Evolutionary conservation across 2,329 filamentous ascomycete genomes (phyloP).

Genomic region (Zasmidium cellare): DNA sequence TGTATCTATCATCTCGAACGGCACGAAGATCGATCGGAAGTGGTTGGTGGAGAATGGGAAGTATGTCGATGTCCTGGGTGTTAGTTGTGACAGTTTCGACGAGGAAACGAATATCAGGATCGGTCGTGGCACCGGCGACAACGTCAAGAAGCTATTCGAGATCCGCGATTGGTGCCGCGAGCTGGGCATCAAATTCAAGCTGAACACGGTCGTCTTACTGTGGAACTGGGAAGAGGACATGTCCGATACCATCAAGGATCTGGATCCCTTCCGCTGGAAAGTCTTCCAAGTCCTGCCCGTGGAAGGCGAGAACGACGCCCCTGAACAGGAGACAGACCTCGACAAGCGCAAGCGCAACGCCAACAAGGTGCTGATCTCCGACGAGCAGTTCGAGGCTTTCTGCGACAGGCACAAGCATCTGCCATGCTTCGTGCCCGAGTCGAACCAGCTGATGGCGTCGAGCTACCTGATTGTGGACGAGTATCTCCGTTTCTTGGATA

Average conservation of each 20-base stretch:
- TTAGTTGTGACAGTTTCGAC: slow-evolving; percentile 58
- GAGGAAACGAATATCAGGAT: slow-evolving; percentile 53
- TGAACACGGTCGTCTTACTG: slow-evolving; percentile 56
- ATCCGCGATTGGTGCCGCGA: slow-evolving; percentile 44
- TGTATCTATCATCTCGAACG: slow-evolving; percentile 57
- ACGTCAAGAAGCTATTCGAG: slow-evolving; percentile 10
- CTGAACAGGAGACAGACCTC: slow-evolving; percentile 10
- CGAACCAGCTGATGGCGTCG: slow-evolving; percentile 52
- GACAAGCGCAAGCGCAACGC: slow-evolving; percentile 37
- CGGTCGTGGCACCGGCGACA: slow-evolving; percentile 43
- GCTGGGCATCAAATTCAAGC: slow-evolving; percentile 56
- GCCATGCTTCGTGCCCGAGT: slow-evolving; percentile 49
- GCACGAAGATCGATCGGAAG: slow-evolving; percentile 46
- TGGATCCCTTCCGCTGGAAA: slow-evolving; percentile 57
- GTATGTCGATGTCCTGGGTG: slow-evolving; percentile 57
- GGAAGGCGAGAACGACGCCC: slow-evolving; percentile 53
- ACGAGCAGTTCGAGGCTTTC: slow-evolving; percentile 50
- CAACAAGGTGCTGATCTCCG: slow-evolving; percentile 46
- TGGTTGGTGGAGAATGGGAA: slow-evolving; percentile 46
- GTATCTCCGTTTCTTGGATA: slow-evolving; percentile 53
- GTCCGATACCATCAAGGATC: slow-evolving; percentile 33
- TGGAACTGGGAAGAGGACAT: slow-evolving; percentile 52
- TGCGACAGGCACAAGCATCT: slow-evolving; percentile 46
- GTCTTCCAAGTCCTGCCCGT: slow-evolving; percentile 57
- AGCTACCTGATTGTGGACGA: slow-evolving; percentile 57